phyloP scores from a whole-genome alignment of 2,329 filamentous ascomycete species.

The Epicoccum nigrum region DNA sequence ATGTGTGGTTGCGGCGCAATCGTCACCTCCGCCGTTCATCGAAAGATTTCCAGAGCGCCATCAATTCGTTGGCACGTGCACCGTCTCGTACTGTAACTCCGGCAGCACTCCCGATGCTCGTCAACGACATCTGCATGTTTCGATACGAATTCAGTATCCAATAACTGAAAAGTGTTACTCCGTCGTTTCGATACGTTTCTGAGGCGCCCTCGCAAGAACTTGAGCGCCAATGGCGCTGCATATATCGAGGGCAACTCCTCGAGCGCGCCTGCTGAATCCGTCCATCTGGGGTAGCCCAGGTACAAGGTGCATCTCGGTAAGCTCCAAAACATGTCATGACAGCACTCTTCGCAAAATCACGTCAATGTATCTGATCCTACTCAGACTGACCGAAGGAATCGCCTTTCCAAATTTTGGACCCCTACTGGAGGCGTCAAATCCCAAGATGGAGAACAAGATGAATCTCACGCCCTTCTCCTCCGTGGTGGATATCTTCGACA shows the following conservation, averaged over 20 bases:
- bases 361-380: not conserved
- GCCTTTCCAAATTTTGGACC: slow-evolving; percentile 78
- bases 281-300: slow-evolving; percentile 12
- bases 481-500: slow-evolving; percentile 55
- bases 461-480: slow-evolving; percentile 53
- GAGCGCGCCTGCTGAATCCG: slow-evolving; percentile 9
- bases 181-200: too few relatives aligned
- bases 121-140: slow-evolving; percentile 6
- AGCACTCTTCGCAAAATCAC: not conserved
- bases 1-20: slow-evolving; percentile 34
- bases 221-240: slow-evolving; percentile 36
- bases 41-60: slow-evolving; percentile 34
- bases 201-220: too few relatives aligned
- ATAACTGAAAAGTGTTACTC: not conserved
- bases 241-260: slow-evolving; percentile 29
- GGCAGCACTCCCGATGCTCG: slow-evolving; percentile 16
- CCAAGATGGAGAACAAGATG: slow-evolving; percentile 56
- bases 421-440: slow-evolving; percentile 73
- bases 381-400: slow-evolving; percentile 62
- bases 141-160: not conserved
- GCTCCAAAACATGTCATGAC: not conserved
- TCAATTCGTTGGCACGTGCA: slow-evolving; percentile 32
- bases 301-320: slow-evolving; percentile 49
- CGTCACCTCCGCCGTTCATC: slow-evolving; percentile 16
- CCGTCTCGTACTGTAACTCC: slow-evolving; percentile 9